A percentile compares a stretch with the other conserved stretches of the same genome.
phyloP scores from a whole-genome alignment of 140 eudicot genomes.

The Bidens hawaiensis region DNA sequence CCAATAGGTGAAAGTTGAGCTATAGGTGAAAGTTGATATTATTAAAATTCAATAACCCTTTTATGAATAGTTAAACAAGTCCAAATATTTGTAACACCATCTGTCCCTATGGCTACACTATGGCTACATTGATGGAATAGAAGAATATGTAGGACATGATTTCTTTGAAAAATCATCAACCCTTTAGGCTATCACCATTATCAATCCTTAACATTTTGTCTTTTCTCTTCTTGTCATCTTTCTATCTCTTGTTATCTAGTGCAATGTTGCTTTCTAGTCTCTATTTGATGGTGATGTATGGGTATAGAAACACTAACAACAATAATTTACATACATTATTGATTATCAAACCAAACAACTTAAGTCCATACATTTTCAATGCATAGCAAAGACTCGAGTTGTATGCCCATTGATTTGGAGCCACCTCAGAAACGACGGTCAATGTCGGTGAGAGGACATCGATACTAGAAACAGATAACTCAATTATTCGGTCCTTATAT shows the following conservation, averaged over 20 bases:
- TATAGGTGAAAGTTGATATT: too few relatives aligned
- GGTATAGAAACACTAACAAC: constrained; percentile 36
- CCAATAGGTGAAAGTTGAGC: too few relatives aligned
- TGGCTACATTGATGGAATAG: constrained; percentile 32
- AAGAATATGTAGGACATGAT: constrained; percentile 33
- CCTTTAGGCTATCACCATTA: constrained; percentile 35
- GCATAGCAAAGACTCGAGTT: constrained; percentile 10
- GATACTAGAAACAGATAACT: neutral
- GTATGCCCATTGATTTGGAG: constrained; percentile 7
- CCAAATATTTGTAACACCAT: constrained; percentile 21
- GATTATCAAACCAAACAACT: constrained; percentile 15
- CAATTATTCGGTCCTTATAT: neutral
- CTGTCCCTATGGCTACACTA: constrained; percentile 31
- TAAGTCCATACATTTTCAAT: neutral
- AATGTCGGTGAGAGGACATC: neutral
- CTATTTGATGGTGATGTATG: constrained; percentile 36
- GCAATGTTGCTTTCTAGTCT: constrained; percentile 33
- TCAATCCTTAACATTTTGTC: constrained; percentile 40
- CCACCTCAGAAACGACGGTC: neutral
- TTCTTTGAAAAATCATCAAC: constrained; percentile 34
- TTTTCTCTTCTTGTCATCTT: constrained; percentile 36
- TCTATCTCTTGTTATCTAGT: constrained; percentile 28
- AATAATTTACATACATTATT: constrained; percentile 31
- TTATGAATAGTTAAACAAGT: too few relatives aligned
- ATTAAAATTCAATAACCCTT: too few relatives aligned